Evolutionary conservation across 345 rosid genomes (phyloP).

Genomic region (Bretschneidera sinensis): DNA sequence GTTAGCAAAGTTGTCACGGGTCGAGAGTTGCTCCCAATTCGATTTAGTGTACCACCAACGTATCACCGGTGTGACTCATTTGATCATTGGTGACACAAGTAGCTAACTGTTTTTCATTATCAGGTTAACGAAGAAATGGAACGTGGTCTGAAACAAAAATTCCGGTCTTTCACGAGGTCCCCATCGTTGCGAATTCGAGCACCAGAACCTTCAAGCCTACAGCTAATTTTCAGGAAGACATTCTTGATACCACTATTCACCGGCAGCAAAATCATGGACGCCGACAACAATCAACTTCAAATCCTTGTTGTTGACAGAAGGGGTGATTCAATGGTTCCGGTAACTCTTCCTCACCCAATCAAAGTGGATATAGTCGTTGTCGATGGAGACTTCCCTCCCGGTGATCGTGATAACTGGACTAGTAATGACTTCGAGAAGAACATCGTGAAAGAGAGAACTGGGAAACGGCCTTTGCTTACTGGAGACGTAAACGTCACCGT

Average conservation of each 20-base stretch:
- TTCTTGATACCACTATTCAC: conserved; percentile 43
- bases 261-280: conserved; percentile 56
- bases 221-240: conserved; percentile 19
- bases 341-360: conserved; percentile 40
- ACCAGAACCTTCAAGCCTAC: conserved; percentile 17
- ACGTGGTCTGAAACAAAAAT: conserved; percentile 29
- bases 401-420: conserved; percentile 45
- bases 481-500: conserved; percentile 58
- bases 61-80: too few relatives aligned
- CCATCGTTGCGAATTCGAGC: conserved; percentile 28
- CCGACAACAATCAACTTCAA: conserved; percentile 42
- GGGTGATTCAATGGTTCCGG: conserved; percentile 12
- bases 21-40: too few relatives aligned
- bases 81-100: too few relatives aligned
- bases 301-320: conserved; percentile 40
- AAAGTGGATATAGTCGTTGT: conserved; percentile 70
- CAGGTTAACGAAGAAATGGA: conserved; percentile 86
- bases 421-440: conserved; percentile 52
- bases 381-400: conserved; percentile 68
- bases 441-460: conserved; percentile 66
- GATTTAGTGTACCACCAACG: too few relatives aligned
- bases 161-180: conserved; percentile 32
- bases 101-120: neutral
- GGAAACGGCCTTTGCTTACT: conserved; percentile 84
- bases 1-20: too few relatives aligned